Conservation (phyloP, 208 protist species). For the Angomonas ambiguus region DNA sequence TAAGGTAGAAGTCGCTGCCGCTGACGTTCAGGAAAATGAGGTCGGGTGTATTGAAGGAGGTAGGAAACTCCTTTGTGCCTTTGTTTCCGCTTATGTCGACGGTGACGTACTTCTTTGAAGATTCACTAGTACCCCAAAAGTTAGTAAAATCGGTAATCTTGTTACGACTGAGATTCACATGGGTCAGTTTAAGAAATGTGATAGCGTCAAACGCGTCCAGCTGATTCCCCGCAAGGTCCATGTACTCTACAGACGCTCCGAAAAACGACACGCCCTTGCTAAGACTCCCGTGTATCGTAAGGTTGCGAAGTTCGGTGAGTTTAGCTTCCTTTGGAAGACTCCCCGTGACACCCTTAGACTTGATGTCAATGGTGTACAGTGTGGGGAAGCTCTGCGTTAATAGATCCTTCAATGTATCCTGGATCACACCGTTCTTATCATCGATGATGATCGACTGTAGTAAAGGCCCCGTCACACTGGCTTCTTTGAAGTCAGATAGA, state of each 20-base stretch:
- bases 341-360: background rate
- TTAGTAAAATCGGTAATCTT: background rate
- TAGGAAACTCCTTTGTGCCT: background rate
- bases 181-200: background rate
- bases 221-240: background rate
- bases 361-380: background rate
- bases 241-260: background rate
- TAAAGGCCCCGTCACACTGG: background rate
- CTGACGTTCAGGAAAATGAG: background rate
- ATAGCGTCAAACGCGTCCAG: background rate
- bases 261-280: background rate
- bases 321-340: background rate
- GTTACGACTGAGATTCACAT: background rate
- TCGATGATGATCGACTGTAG: background rate
- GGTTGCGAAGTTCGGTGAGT: background rate
- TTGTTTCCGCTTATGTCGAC: background rate
- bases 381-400: background rate
- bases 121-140: background rate
- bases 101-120: background rate
- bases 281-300: background rate
- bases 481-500: background rate
- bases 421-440: background rate
- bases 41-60: background rate
- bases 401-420: background rate
- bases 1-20: background rate